Base-by-base conservation (phyloP, 164 flowering plant species). In the Taxillus chinensis region DNA sequence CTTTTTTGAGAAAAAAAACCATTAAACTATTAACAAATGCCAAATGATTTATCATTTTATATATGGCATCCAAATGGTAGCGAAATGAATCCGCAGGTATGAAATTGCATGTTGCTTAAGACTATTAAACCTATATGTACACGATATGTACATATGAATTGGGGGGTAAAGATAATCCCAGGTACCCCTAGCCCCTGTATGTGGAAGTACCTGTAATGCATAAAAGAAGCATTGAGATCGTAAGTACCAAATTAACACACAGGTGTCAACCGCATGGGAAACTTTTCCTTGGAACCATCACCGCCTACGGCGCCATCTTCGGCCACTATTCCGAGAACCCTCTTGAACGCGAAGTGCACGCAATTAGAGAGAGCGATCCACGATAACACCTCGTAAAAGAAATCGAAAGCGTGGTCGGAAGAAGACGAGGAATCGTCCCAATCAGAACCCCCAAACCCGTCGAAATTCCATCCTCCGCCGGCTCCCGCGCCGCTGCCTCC, bases 321-420 rank as follows among this genome's bases (percentile, higher is more conserved):
- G 3, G 74, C 72, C 16, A 72, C 55, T 51, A 66, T 65, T 16
- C 82, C 76, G 45, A 73, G 69, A 50, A 87, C 69, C 71, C 73
- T 86, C 86, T 87, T 87, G 67, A 79, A 82, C 10, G 95, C 87
- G 62, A 87, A 92, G 53, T 83, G 91, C 78, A 86, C 66, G 70
- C 98, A 87, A 77, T 82, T 86, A 41, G 89, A 89, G 27, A 92
- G 74, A 7, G 75, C 93, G 46, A 89, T 84, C 95, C 92, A 89
- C 45, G 74, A 69, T 9, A 92, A 55, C 63, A 92, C 95, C 81
- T 83, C 90, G 62, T 89, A 85, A 3, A 92, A 78, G 63, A 87
- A 87, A 74, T 78, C 83, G 37, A 78, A 78, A 8, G 96, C 95
- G 40, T 85, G 83, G 68, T 74, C 86, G 3, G 77, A 68, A n/a